Conservation (phyloP, 2,329 filamentous ascomycete genomes). For the Fusarium scirpi region DNA sequence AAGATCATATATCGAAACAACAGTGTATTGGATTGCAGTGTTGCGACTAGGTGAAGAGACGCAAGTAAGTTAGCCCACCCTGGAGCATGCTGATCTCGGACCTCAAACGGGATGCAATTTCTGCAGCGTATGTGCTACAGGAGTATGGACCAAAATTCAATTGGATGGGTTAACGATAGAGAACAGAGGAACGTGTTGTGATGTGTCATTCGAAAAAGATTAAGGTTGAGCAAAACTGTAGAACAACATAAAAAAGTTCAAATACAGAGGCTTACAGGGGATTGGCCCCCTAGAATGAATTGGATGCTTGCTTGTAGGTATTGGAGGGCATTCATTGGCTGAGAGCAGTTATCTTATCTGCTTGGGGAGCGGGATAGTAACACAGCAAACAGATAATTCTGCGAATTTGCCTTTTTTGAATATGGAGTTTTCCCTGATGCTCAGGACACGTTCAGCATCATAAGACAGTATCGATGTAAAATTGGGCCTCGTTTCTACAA, state of each 20-base stretch:
- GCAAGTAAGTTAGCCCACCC: constrained; percentile 63
- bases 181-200: constrained; percentile 9
- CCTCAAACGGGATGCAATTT: constrained; percentile 44
- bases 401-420: constrained; percentile 15
- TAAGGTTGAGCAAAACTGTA: not conserved
- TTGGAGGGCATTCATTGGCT: constrained; percentile 19
- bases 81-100: constrained; percentile 31
- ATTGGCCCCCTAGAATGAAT: constrained; percentile 7
- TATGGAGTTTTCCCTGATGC: not conserved
- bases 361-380: not conserved
- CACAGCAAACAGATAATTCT: constrained; percentile 24
- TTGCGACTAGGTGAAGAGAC: not conserved
- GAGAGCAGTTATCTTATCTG: constrained; percentile 22
- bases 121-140: not conserved
- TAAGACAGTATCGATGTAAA: not conserved
- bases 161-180: not conserved
- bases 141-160: not conserved
- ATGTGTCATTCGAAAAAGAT: not conserved
- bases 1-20: not conserved
- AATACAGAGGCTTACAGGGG: not conserved
- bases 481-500: not conserved
- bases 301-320: not conserved
- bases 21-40: not conserved
- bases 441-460: not conserved
- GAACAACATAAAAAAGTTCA: not conserved